Percentiles rank a stretch among this genome's conserved stretches.
Conservation (phyloP, 2,329 filamentous ascomycete genomes). For the Orbilia ellipsospora region DNA sequence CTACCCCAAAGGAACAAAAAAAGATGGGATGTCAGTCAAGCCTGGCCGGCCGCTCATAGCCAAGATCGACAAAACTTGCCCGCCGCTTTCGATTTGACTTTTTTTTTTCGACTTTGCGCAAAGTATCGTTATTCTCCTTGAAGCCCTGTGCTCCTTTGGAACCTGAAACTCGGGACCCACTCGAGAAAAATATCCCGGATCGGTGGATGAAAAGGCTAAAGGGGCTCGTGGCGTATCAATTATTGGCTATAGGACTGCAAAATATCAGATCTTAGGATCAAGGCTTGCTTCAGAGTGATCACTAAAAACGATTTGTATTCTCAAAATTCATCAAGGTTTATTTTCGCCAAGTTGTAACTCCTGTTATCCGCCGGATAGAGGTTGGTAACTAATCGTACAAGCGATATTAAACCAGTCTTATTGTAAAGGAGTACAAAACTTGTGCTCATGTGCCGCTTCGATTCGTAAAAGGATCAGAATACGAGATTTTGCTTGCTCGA, state of each 20-base stretch:
- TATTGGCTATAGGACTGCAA: background rate
- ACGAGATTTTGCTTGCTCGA: no score
- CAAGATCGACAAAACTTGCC: constrained; percentile 28
- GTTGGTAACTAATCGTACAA: no score
- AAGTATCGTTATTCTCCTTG: background rate
- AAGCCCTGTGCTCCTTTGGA: background rate
- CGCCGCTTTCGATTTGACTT: background rate
- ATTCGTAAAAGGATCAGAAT: no score
- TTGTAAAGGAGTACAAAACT: no score
- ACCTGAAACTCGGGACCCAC: constrained; percentile 17
- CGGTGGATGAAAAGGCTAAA: background rate
- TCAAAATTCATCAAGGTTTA: no score
- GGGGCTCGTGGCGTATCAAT: background rate
- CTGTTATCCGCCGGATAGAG: no score
- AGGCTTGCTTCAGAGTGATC: background rate
- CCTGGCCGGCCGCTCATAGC: background rate
- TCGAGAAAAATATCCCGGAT: constrained; percentile 1
- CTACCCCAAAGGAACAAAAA: background rate
- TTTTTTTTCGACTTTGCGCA: background rate
- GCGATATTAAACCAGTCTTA: no score
- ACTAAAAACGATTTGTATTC: no score
- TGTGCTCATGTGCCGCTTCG: no score
- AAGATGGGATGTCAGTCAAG: background rate
- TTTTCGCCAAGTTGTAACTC: no score
- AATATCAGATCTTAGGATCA: background rate